phyloP scores from a whole-genome alignment of 2,329 filamentous ascomycete genomes.

The Diaporthe citriasiana region DNA sequence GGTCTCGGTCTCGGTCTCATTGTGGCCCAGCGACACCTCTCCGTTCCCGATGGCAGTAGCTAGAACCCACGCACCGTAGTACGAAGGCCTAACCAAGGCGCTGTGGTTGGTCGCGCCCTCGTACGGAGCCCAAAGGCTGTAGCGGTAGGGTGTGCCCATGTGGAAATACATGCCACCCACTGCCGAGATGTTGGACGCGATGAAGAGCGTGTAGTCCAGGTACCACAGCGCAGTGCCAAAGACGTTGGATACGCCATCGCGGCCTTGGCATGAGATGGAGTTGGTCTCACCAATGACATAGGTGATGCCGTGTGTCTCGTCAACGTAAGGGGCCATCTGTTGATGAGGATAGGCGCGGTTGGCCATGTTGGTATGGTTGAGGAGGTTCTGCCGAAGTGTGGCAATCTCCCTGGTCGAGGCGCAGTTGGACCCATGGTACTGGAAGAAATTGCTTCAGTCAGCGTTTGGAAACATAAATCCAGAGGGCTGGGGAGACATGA shows the following conservation, averaged over 20 bases:
- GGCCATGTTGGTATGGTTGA: conserved; percentile 44
- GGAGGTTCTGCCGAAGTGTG: conserved; percentile 36
- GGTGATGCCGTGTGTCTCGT: conserved; percentile 35
- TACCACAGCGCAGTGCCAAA: conserved; percentile 34
- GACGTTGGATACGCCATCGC: conserved; percentile 27
- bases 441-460: background rate
- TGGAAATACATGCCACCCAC: conserved; percentile 36
- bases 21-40: conserved; percentile 27
- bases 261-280: conserved; percentile 32
- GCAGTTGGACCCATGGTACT: conserved; percentile 31
- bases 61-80: conserved; percentile 45
- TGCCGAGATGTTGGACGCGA: conserved; percentile 29
- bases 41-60: conserved; percentile 41
- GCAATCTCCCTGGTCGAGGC: conserved; percentile 28
- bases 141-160: conserved; percentile 46
- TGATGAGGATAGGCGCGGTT: conserved; percentile 43
- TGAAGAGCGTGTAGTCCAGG: conserved; percentile 33
- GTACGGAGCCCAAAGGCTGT: conserved; percentile 47
- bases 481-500: fast-evolving
- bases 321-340: conserved; percentile 41
- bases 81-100: conserved; percentile 42
- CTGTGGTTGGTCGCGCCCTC: conserved; percentile 36
- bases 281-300: conserved; percentile 39
- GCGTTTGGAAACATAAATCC: too few relatives aligned
- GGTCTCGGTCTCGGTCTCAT: conserved; percentile 41